Conservation (phyloP, 2,329 filamentous ascomycete genomes). For the Xylaria digitata region DNA sequence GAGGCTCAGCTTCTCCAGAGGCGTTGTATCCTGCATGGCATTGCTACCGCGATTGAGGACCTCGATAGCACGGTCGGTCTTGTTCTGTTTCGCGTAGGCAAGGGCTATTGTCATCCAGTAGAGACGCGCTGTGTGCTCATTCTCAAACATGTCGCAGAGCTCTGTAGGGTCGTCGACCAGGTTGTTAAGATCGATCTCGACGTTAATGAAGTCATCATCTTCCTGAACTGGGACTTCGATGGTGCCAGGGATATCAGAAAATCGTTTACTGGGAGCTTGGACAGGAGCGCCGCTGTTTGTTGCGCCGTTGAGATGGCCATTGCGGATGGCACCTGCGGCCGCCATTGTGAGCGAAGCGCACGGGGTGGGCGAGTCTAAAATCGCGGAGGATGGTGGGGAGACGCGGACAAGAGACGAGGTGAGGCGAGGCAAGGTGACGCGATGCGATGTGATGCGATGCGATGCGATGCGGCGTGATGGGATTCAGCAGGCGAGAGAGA, state of each 20-base stretch:
- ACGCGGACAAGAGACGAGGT: conserved; percentile 5
- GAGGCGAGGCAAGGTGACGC: background rate
- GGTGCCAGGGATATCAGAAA: conserved; percentile 72
- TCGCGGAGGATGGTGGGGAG: background rate
- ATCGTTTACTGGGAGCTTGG: conserved; percentile 64
- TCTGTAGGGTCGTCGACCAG: conserved; percentile 94
- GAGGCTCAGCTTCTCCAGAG: conserved; percentile 86
- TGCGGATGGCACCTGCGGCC: conserved; percentile 51
- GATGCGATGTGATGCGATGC: conserved; percentile 10
- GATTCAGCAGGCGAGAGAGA: conserved; percentile 5
- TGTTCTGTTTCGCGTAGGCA: conserved; percentile 95
- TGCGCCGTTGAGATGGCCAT: conserved; percentile 59
- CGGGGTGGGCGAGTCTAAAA: background rate
- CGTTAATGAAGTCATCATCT: conserved; percentile 75
- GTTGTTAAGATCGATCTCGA: conserved; percentile 93
- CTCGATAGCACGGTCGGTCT: conserved; percentile 85
- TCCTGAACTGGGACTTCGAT: conserved; percentile 75
- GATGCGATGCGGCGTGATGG: no score
- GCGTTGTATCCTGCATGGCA: conserved; percentile 75
- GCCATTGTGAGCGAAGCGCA: conserved; percentile 52
- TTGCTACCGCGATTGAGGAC: conserved; percentile 79
- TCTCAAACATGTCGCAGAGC: conserved; percentile 93
- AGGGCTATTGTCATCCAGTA: conserved; percentile 99
- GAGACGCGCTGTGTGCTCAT: conserved; percentile 88
- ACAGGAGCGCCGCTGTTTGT: conserved; percentile 53